Percentiles rank a stretch among this genome's conserved stretches.
Conservation (phyloP, 371 early-diverging fungal species). For the Apophysomyces trapeziformis region DNA sequence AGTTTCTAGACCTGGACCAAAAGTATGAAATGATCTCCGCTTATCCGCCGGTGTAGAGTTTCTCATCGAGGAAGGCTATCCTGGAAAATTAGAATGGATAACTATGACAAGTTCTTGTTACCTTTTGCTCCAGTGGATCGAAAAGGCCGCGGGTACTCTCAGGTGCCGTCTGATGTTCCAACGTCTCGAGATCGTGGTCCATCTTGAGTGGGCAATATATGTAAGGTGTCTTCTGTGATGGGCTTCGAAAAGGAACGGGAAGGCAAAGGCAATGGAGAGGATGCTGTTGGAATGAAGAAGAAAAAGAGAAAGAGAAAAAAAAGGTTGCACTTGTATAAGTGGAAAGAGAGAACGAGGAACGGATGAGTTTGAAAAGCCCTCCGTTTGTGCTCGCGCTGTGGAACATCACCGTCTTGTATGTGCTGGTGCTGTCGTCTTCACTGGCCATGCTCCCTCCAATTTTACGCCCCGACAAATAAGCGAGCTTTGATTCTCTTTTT, state of each 20-base stretch:
- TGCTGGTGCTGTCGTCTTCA: too few species aligned
- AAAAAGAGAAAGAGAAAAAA: conserved; percentile 27
- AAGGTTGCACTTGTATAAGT: conserved; percentile 18
- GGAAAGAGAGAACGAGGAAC: conserved; percentile 13
- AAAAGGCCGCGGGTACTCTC: conserved; percentile 58
- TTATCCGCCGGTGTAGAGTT: conserved; percentile 26
- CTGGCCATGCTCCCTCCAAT: neutral
- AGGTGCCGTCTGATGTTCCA: conserved; percentile 59
- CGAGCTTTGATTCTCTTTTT: too few species aligned
- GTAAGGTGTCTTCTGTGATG: conserved; percentile 21
- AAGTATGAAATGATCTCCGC: conserved; percentile 39
- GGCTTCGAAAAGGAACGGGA: conserved; percentile 28
- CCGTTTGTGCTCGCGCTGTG: neutral
- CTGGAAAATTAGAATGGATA: neutral
- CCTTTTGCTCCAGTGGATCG: conserved; percentile 42
- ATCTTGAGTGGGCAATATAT: conserved; percentile 14
- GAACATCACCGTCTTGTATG: neutral
- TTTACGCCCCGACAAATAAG: too few species aligned
- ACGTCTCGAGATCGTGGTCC: conserved; percentile 39
- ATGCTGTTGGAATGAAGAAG: conserved; percentile 15
- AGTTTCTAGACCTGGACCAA: conserved; percentile 18
- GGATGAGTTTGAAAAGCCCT: conserved; percentile 7
- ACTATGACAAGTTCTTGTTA: conserved; percentile 13
- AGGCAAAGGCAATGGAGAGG: conserved; percentile 1
- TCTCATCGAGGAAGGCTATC: conserved; percentile 7